These are phyloP conservation scores for Cystobasidium slooffiae DNA, from an alignment of 1,284 basidiomycete species.

Conservation along the genomic window DNA sequence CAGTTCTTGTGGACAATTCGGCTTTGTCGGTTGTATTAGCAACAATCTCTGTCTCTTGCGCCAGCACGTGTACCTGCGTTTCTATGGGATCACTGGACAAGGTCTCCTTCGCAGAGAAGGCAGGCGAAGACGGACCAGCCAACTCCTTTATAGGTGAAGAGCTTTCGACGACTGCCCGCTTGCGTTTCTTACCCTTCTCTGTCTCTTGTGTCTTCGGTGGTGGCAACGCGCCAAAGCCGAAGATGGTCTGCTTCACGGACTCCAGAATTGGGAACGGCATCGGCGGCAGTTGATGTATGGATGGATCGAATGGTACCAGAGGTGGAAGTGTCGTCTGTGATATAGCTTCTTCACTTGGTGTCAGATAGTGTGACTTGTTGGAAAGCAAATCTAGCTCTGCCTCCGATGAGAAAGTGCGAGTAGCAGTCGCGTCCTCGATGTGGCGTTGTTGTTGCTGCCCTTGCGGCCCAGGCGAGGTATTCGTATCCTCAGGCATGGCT, in stretches of 20 bases:
- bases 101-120: neutral
- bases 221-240: conserved; percentile 37
- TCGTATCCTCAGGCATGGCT: neutral
- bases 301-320: neutral
- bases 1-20: neutral
- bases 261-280: conserved; percentile 28
- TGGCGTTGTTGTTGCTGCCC: conserved; percentile 13
- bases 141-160: neutral
- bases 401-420: neutral
- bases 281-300: conserved; percentile 9
- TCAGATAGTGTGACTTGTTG: neutral
- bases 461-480: neutral
- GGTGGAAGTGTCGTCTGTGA: neutral
- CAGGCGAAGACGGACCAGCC: conserved; percentile 20
- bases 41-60: neutral
- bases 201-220: neutral
- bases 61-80: neutral
- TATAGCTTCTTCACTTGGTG: neutral
- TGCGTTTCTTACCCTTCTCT: neutral
- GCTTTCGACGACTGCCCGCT: conserved; percentile 12
- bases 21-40: no score
- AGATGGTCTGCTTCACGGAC: neutral
- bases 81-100: neutral
- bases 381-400: conserved; percentile 24
- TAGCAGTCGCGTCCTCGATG: conserved; percentile 7